Base-by-base conservation (phyloP, 331 rosid genomes). In the Ulmus americana region DNA sequence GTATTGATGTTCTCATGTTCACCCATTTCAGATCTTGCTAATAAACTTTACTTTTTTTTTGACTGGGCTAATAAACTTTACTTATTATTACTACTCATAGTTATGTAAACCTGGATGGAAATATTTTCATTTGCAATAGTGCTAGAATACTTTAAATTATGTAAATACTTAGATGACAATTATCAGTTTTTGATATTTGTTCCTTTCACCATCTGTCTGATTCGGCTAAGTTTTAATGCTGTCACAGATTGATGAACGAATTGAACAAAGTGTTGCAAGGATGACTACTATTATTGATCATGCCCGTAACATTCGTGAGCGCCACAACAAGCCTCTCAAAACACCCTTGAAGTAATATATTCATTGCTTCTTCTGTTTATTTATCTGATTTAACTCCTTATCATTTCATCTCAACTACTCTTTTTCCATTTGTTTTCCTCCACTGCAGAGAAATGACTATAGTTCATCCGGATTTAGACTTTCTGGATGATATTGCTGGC, bases 271-370 rank as follows among this genome's bases (percentile, higher is more conserved):
- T 67, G 95, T 94, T 64, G 55, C 95, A 42, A 87, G 98, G 80
- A 94, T 94, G 98, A 89, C 67, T 82, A 94, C 90, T 51, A 85
- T 85, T 47, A 94, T 89, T 77, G 98, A 94, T 74, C 95, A 89
- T 48, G 98, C 97, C 6, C 90, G 97, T 63, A 94, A 94, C 67
- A 89, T 90, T 72, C 97, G 97, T 40, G 98, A 94, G 69, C 90
- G 97, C 52, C 97, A 89, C 76, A 94, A 85, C 85, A 94, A 85
- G 65, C 91, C 98, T 68, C 97, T 94, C 4, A 94, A 94, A 75
- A 62, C 97, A 13, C 98, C 98, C 9, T 86, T 94, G 66, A 92
- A 95, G 98, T 92, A 14, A 57, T 59, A 61, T 40, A 20, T 20
- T 51, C 46, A 44, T 65, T 6, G 15, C 10, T 43, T 22, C 14